Base-by-base conservation (phyloP, 805 yeast species). In the Myxozyma neotropica region DNA sequence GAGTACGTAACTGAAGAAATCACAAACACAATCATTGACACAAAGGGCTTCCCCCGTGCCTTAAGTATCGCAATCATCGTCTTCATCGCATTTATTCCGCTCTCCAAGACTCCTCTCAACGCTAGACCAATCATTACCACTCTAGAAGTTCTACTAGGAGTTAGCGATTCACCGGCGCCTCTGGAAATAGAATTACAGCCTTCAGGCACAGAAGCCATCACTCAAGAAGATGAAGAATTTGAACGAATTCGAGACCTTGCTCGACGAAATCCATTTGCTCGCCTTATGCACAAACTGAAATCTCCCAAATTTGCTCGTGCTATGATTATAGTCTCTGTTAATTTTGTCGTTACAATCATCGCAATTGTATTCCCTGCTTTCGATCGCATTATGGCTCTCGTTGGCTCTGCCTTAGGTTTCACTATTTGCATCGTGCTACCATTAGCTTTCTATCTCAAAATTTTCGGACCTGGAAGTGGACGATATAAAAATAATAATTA, bases 391-490 rank as follows among this genome's bases (percentile, higher is more conserved):
- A 86, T 91, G 73, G 89, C 96, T 5, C 81, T 91, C 47, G 73
- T 89, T 66, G 97, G 97, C 6, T 82, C 93, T 4, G 84, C 89
- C 0, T 78, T 91, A 53, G 89, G 96, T 67, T 87, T 89, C 72
- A 77, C 85, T 2, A 83, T 90, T 36, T 91, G 97, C 72, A 76
- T 90, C 55, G 85, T 89, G 21, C 78, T 90, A 24, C 97, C 97
- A 2, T 76, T 89, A 23, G 69, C 81, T 10, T 91, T 90, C 71
- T 89, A 91, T 73, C 70, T 87, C 60, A 78, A 74, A 63, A 77
- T 86, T 39, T 86, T 85, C 69, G 72, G 57, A 4, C 54, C 63
- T 4, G 59, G 58, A 19, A 17, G 48, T 17, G 29, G 36, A 2
- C 42, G 44, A 42, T 23, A 38, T 31, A 49, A 47, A 26, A 35